Conservation (phyloP, 805 yeast genomes). For the Lipomyces yamadae region DNA sequence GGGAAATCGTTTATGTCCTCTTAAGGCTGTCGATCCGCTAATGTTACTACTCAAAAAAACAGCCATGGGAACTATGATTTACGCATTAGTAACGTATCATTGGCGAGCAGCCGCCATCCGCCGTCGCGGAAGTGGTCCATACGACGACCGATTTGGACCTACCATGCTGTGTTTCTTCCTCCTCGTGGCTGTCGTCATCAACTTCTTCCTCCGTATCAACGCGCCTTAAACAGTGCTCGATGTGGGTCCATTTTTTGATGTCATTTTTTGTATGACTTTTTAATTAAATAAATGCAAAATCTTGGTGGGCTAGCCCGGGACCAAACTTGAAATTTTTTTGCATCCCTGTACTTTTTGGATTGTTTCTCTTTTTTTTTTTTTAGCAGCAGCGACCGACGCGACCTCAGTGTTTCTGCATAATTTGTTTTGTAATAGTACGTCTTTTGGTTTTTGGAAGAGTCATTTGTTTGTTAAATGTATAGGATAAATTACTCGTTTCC, state of each 20-base stretch:
- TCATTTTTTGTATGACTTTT: background rate
- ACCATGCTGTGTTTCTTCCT: conserved; percentile 95
- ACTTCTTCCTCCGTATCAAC: conserved; percentile 78
- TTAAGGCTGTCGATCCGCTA: background rate
- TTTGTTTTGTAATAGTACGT: background rate
- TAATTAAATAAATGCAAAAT: background rate
- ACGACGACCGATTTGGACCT: conserved; percentile 98
- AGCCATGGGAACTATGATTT: conserved; percentile 97
- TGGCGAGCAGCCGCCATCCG: conserved; percentile 99
- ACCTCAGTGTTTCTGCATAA: background rate
- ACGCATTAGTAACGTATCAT: conserved; percentile 93
- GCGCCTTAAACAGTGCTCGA: conserved; percentile 4
- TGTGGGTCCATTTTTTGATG: background rate
- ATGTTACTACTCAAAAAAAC: background rate
- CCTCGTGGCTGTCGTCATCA: conserved; percentile 89
- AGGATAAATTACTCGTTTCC: background rate
- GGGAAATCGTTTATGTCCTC: background rate
- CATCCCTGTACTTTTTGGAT: too few relatives aligned
- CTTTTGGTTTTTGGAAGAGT: background rate
- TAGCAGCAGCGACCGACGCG: background rate
- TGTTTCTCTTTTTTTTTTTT: background rate
- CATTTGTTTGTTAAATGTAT: background rate
- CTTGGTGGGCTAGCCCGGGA: background rate
- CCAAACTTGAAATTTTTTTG: too few relatives aligned
- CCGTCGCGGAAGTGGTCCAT: conserved; percentile 98